Percentiles rank a stretch among this genome's conserved stretches.
Conservation (phyloP, 768 basidiomycete genomes). For the Termitomyces sp. region DNA sequence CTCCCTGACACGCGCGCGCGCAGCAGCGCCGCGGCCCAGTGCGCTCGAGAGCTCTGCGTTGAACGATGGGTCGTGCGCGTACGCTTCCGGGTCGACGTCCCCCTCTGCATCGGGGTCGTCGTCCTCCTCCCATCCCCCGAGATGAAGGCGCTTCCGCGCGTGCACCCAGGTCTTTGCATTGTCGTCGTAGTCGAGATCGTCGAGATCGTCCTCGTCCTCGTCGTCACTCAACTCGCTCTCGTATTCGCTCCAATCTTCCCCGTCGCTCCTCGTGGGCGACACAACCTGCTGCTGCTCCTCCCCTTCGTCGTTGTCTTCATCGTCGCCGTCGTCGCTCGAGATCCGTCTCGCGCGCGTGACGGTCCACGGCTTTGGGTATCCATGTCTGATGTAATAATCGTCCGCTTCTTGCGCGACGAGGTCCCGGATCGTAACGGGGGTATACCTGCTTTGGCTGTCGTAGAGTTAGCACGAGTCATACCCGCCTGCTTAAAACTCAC, state of each 20-base stretch:
- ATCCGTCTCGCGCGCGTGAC: not conserved
- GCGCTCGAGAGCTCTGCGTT: constrained; percentile 30
- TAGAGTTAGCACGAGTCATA: not conserved
- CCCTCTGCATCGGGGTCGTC: constrained; percentile 27
- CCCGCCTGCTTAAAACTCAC: not conserved
- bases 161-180: not conserved
- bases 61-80: constrained; percentile 28
- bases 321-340: not conserved
- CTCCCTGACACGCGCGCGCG: not conserved
- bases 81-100: constrained; percentile 27
- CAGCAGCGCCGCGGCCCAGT: not conserved
- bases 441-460: constrained; percentile 15
- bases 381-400: constrained; percentile 14
- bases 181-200: not conserved
- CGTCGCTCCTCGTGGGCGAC: not conserved
- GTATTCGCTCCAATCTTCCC: constrained; percentile 19
- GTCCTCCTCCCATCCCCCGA: constrained; percentile 22
- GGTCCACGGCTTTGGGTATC: constrained; percentile 10
- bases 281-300: not conserved
- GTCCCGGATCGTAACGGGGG: constrained; percentile 15
- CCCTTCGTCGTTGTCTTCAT: not conserved
- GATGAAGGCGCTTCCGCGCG: not conserved
- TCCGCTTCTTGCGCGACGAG: constrained; percentile 19
- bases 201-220: constrained; percentile 6
- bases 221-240: constrained; percentile 17